A percentile compares a stretch with the other conserved stretches of the same genome.
phyloP scores from a whole-genome alignment of 805 yeast genomes.

The Saccharomycopsis guyanensis region DNA sequence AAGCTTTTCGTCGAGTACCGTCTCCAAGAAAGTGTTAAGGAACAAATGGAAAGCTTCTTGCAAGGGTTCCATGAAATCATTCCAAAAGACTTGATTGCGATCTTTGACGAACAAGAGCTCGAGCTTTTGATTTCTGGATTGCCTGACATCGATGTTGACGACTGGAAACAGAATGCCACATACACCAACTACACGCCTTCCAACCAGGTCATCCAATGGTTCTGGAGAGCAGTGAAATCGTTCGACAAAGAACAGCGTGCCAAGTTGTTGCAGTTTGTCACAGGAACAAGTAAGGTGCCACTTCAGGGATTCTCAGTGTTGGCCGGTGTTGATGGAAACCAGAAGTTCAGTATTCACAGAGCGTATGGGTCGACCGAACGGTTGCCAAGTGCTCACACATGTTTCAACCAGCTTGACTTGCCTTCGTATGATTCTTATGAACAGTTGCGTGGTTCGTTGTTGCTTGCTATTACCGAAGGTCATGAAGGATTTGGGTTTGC shows the following conservation, averaged over 20 bases:
- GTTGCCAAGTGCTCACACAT: slow-evolving; percentile 92
- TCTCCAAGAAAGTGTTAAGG: slow-evolving; percentile 71
- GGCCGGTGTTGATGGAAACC: slow-evolving; percentile 78
- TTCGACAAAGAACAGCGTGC: slow-evolving; percentile 94
- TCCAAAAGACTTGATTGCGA: slow-evolving; percentile 71
- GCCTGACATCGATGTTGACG: slow-evolving; percentile 93
- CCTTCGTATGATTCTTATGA: slow-evolving; percentile 92
- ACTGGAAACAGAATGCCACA: slow-evolving; percentile 83
- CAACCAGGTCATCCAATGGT: slow-evolving; percentile 88
- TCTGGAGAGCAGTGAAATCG: slow-evolving; percentile 95
- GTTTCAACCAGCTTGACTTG: slow-evolving; percentile 89
- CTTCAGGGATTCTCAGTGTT: slow-evolving; percentile 86
- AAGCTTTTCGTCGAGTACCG: slow-evolving; percentile 79
- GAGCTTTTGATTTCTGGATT: slow-evolving; percentile 89
- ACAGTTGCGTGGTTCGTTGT: slow-evolving; percentile 67
- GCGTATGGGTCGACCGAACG: slow-evolving; percentile 82
- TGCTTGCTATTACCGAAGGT: slow-evolving; percentile 88
- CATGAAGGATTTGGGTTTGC: slow-evolving; percentile 95
- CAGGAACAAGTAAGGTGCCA: slow-evolving; percentile 97
- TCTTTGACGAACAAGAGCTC: slow-evolving; percentile 92
- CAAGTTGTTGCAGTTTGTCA: slow-evolving; percentile 85
- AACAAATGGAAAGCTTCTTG: slow-evolving; percentile 79
- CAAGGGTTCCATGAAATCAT: slow-evolving; percentile 87
- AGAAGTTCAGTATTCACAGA: slow-evolving; percentile 82
- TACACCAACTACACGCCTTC: slow-evolving; percentile 77